phyloP scores from a whole-genome alignment of 768 basidiomycete genomes.

The Calocybe cyanea region DNA sequence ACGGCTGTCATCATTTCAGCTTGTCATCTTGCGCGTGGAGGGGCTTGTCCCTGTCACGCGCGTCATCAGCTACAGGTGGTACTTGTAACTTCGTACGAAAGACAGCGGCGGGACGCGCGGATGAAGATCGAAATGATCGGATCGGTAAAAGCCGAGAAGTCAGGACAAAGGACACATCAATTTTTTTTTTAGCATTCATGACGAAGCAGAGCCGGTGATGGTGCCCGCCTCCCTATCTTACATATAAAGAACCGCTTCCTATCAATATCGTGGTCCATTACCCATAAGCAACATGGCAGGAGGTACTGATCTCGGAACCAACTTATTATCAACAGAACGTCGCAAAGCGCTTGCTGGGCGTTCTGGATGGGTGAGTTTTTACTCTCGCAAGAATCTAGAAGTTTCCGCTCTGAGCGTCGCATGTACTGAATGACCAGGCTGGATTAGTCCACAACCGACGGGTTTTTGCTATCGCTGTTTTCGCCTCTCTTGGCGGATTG shows the following conservation, averaged over 20 bases:
- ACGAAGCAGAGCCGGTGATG: background rate
- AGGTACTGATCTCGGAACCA: conserved; percentile 29
- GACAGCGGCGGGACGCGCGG: no score
- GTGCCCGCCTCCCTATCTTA: background rate
- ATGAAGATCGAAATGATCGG: no score
- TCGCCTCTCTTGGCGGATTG: conserved; percentile 78
- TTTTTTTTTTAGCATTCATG: conserved; percentile 13
- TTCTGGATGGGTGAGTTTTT: conserved; percentile 59
- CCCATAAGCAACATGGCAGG: conserved; percentile 36
- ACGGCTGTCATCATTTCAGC: background rate
- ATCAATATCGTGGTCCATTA: background rate
- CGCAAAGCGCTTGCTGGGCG: conserved; percentile 55
- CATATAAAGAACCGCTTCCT: conserved; percentile 5
- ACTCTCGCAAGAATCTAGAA: conserved; percentile 4
- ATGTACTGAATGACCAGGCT: conserved; percentile 31
- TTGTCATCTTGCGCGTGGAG: background rate
- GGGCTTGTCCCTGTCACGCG: no score
- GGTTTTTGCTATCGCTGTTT: conserved; percentile 66
- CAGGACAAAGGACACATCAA: conserved; percentile 36
- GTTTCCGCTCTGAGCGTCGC: background rate
- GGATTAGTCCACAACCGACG: conserved; percentile 64
- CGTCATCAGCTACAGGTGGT: no score
- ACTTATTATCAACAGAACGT: conserved; percentile 36
- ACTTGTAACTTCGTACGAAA: no score
- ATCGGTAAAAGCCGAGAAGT: no score